These are phyloP conservation scores for Podaxis sp. DNA, from an alignment of 768 basidiomycete species.

Conservation along the genomic window DNA sequence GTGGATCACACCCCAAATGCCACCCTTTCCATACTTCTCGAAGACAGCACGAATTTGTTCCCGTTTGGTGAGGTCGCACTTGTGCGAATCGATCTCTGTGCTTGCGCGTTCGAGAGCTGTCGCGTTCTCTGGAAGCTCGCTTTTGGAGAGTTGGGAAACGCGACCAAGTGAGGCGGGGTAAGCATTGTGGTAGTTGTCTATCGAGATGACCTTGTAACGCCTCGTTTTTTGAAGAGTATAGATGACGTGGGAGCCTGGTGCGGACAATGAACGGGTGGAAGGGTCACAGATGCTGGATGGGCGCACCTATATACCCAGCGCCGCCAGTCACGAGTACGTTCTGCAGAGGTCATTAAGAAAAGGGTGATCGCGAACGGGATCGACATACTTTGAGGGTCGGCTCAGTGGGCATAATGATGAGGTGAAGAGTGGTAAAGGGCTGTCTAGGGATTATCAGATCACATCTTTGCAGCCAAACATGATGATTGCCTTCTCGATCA, in stretches of 20 bases:
- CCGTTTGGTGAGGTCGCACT: conserved; percentile 73
- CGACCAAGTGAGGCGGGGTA: conserved; percentile 71
- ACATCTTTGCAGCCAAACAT: conserved; percentile 14
- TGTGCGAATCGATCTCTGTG: conserved; percentile 66
- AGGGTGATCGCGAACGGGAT: conserved; percentile 14
- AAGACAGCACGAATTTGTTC: conserved; percentile 79
- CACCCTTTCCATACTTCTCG: conserved; percentile 80
- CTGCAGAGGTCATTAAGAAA: conserved; percentile 29
- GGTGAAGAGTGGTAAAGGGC: conserved; percentile 3
- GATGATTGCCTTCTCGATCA: conserved; percentile 21
- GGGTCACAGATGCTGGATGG: background rate
- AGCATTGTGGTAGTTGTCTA: conserved; percentile 97
- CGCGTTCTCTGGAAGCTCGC: conserved; percentile 65
- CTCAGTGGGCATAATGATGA: conserved; percentile 16
- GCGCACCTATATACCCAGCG: conserved; percentile 85
- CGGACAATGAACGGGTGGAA: conserved; percentile 11
- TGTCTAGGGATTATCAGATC: conserved; percentile 25
- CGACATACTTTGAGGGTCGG: conserved; percentile 48
- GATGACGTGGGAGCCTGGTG: conserved; percentile 89
- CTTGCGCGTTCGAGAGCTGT: conserved; percentile 70
- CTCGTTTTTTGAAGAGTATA: conserved; percentile 83
- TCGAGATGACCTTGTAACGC: conserved; percentile 87
- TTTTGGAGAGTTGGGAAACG: conserved; percentile 77
- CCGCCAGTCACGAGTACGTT: conserved; percentile 60
- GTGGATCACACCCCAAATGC: conserved; percentile 96